Conservation (phyloP, 106 monocot genomes). For the Dioscorea zingiberensis region DNA sequence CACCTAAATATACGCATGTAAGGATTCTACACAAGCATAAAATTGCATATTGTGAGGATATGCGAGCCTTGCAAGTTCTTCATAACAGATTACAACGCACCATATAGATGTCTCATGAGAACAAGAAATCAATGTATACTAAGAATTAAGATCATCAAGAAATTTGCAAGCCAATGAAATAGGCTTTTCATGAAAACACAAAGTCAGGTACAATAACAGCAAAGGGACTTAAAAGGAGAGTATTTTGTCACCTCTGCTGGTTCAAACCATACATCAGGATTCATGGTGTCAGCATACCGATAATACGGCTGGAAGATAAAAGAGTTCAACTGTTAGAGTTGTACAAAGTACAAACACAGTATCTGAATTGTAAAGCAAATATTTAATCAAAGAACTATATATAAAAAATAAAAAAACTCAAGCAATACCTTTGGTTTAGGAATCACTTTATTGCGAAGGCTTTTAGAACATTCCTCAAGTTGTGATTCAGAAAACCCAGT, state of each 20-base stretch:
- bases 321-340: neutral
- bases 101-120: no score
- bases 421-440: slow-evolving; percentile 68
- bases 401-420: neutral
- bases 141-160: no score
- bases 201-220: neutral
- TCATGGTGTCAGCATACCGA: slow-evolving; percentile 69
- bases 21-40: no score
- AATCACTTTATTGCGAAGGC: slow-evolving; percentile 74
- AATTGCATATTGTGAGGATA: no score
- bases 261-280: slow-evolving; percentile 99
- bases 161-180: no score
- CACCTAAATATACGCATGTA: no score
- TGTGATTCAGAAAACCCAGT: slow-evolving; percentile 93
- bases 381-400: neutral
- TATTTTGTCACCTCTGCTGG: slow-evolving; percentile 62
- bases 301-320: slow-evolving; percentile 79
- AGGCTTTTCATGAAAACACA: no score
- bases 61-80: no score
- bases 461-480: slow-evolving; percentile 80
- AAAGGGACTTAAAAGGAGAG: neutral
- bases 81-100: no score
- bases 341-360: neutral
- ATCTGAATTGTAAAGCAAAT: neutral
- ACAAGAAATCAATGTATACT: no score